Evolutionary conservation across 1,284 basidiomycete species (phyloP).

Genomic region (Phellopilus nigrolimitatus): DNA sequence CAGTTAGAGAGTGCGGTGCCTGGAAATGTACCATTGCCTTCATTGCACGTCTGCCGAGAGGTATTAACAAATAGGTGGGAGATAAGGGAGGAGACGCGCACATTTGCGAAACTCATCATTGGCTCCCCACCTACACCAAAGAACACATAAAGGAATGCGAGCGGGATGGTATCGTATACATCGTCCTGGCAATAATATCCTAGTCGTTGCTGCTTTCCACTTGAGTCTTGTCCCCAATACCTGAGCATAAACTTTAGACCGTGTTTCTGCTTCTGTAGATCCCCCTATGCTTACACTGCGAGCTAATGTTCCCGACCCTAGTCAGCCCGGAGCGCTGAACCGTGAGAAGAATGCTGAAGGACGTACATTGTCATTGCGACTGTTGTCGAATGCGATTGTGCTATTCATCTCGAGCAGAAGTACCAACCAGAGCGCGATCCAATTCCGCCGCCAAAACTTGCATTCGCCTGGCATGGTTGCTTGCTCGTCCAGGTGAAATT

Average conservation of each 20-base stretch:
- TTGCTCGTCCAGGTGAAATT: no score
- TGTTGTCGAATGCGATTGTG: constrained; percentile 14
- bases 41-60: constrained; percentile 19
- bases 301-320: constrained; percentile 5
- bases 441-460: not conserved
- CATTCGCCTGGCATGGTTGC: no score
- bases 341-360: not conserved
- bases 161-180: constrained; percentile 26
- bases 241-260: not conserved
- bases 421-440: not conserved
- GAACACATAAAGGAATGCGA: constrained; percentile 28
- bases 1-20: constrained; percentile 29
- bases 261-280: not conserved
- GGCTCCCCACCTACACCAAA: constrained; percentile 27
- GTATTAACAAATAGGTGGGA: not conserved
- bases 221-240: constrained; percentile 21
- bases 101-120: constrained; percentile 28
- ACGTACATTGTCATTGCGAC: constrained; percentile 20
- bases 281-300: constrained; percentile 17
- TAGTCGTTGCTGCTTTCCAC: constrained; percentile 16
- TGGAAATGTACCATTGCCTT: constrained; percentile 23
- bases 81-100: constrained; percentile 17
- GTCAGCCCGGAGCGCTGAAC: not conserved
- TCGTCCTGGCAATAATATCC: constrained; percentile 25
- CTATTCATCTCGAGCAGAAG: not conserved